These are phyloP conservation scores for Fomitiporia mediterranea DNA, from an alignment of 1,284 basidiomycete genomes.

Conservation along the genomic window DNA sequence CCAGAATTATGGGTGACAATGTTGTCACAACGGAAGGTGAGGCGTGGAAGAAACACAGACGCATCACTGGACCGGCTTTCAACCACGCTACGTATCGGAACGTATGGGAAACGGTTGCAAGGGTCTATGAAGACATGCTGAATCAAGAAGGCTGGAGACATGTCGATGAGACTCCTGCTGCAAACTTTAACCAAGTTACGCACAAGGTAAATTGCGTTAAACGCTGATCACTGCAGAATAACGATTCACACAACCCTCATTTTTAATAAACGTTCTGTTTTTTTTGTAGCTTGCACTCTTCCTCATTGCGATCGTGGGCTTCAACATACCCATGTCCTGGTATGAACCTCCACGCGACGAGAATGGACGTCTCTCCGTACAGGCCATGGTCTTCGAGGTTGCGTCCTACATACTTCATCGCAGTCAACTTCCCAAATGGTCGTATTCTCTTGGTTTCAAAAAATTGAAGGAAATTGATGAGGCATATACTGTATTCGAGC, in stretches of 20 bases:
- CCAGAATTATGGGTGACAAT: constrained; percentile 30
- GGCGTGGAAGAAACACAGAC: constrained; percentile 30
- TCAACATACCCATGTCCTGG: constrained; percentile 17
- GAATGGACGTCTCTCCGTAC: constrained; percentile 9
- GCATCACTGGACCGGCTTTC: constrained; percentile 31
- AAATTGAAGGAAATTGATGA: constrained; percentile 7
- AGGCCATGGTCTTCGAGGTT: constrained; percentile 14
- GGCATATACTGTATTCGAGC: constrained; percentile 15
- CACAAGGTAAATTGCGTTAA: constrained; percentile 31
- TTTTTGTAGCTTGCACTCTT: constrained; percentile 16
- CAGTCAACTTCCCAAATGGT: constrained; percentile 5
- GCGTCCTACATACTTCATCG: constrained; percentile 3
- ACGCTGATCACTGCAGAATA: too few relatives aligned
- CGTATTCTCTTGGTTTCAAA: constrained; percentile 9
- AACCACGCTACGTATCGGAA: constrained; percentile 27
- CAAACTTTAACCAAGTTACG: constrained; percentile 24
- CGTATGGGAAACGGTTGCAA: constrained; percentile 25
- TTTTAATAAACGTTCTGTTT: too few relatives aligned
- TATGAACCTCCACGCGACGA: constrained; percentile 5
- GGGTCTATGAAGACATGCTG: constrained; percentile 29
- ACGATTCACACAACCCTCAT: too few relatives aligned
- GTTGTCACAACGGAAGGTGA: constrained; percentile 29
- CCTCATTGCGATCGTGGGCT: constrained; percentile 16
- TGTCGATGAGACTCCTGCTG: constrained; percentile 17
- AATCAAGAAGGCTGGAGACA: constrained; percentile 27